A percentile compares a stretch with the other conserved stretches of the same genome.
Evolutionary conservation across 176 grass and related monocot genomes (phyloP).

Genomic region (Juncus effusus): DNA sequence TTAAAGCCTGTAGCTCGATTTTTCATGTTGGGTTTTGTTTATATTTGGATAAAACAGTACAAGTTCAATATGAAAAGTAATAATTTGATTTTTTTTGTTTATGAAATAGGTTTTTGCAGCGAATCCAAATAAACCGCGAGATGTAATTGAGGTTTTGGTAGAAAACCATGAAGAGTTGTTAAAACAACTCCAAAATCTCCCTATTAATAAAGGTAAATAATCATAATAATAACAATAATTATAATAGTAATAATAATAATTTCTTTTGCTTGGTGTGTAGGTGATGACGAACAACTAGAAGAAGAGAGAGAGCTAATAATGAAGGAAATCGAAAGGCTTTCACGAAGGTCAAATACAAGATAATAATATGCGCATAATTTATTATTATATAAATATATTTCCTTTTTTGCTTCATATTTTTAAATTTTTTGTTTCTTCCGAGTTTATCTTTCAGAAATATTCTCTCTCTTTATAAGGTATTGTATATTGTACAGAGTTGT

Average conservation of each 20-base stretch:
- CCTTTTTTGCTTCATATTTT: not conserved
- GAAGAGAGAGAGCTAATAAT: constrained; percentile 78
- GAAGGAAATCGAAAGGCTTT: constrained; percentile 70
- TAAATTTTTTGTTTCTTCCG: not conserved
- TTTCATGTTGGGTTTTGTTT: not conserved
- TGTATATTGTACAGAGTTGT: constrained; percentile 10
- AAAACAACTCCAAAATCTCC: constrained; percentile 75
- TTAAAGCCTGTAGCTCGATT: not conserved
- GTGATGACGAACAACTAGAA: constrained; percentile 94
- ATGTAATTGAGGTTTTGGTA: constrained; percentile 62
- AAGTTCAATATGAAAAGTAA: constrained; percentile 14
- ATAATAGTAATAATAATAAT: not conserved
- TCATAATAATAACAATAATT: not conserved
- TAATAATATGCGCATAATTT: constrained; percentile 1
- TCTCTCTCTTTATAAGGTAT: not conserved
- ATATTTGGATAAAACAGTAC: constrained; percentile 3
- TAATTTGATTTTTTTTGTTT: constrained; percentile 19
- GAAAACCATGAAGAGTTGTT: constrained; percentile 74
- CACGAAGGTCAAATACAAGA: constrained; percentile 12
- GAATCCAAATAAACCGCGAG: constrained; percentile 88
- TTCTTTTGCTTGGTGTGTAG: constrained; percentile 32
- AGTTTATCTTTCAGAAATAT: not conserved
- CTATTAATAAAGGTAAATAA: constrained; percentile 62
- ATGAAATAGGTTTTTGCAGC: constrained; percentile 82
- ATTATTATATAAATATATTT: not conserved